Base-by-base conservation (phyloP, 2,329 filamentous ascomycete species). In the Fusarium musae region DNA sequence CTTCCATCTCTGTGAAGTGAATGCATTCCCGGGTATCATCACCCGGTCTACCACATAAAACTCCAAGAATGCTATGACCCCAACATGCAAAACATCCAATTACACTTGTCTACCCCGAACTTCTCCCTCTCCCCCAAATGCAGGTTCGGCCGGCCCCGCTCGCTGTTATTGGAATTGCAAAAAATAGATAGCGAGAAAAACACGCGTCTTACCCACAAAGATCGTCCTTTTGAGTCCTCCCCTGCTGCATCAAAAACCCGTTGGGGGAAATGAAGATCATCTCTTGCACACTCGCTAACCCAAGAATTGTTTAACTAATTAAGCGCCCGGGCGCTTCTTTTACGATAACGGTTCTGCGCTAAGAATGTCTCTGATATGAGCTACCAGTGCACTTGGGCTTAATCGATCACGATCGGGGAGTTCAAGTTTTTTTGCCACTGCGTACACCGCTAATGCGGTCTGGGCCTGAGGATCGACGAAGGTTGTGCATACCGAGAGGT, bases 261-360 rank as follows among this genome's bases (percentile, higher is more conserved):
- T 72, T 71, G 59, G 70, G 56, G 73, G 63, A 75, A 76, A 76
- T 75, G 73, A 75, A 74, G 73, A 76, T 75, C 73, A 75, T 75
- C 74, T 75, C 60, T 32, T 66, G 52, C 67, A 69, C 49, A 21
- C 37, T 23, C 36, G 42, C 36, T 56, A 56, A 58, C 30, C 6
- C 30, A 43, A 28, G 11, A 37, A 9, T 17, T 53, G 15, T 39
- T 30, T n/a, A 39, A 26, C n/a, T 49, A 64, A 44, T 52, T 72
- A 72, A 69, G 63, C 69, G 69, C 69, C 66, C 69, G 37, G 69
- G 69, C 69, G 69, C 69, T 72, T 54, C 23, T 54, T 42, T 54
- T 54, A 19, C 11, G 66, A 70, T 66, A 66, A 58, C 52, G 64
- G 39, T 59, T 46, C 37, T 50, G 52, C 66, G 66, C 66, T 69